Conservation (phyloP, 441 rosid species). For the Gossypium schwendimanii region DNA sequence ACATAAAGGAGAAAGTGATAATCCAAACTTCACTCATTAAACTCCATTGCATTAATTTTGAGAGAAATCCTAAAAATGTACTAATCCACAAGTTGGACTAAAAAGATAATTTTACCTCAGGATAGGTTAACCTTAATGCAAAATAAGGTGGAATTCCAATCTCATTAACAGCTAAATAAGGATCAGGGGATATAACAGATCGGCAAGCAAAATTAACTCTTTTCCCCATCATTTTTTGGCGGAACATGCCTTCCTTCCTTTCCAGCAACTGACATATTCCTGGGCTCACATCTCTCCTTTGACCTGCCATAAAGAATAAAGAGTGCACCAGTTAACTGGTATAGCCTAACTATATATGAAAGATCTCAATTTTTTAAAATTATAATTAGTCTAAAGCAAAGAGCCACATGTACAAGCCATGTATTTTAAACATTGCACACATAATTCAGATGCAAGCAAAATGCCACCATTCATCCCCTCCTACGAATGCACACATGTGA, state of each 20-base stretch:
- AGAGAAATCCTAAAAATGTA: slow-evolving; percentile 2
- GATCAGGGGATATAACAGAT: slow-evolving; percentile 99
- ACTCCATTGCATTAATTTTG: background rate
- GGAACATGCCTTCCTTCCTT: slow-evolving; percentile 93
- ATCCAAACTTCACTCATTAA: background rate
- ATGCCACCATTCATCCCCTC: background rate
- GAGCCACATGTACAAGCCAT: background rate
- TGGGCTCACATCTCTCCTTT: slow-evolving; percentile 48
- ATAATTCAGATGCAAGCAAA: background rate
- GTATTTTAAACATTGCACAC: background rate
- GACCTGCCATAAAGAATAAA: slow-evolving; percentile 32
- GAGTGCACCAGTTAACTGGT: slow-evolving; percentile 10
- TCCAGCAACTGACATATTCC: slow-evolving; percentile 95
- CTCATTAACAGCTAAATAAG: slow-evolving; percentile 91
- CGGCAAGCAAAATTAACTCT: slow-evolving; percentile 97
- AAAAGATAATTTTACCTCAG: slow-evolving; percentile 55
- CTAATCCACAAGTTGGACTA: background rate
- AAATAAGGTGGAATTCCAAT: slow-evolving; percentile 97
- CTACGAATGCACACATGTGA: background rate
- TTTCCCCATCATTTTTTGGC: slow-evolving; percentile 99
- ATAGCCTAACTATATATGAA: background rate
- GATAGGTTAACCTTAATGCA: slow-evolving; percentile 82
- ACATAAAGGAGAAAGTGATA: background rate
- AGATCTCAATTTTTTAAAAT: slow-evolving; percentile 3
- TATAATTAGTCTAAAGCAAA: background rate